Percentiles rank a stretch among this genome's conserved stretches.
Conservation (phyloP, 2,329 filamentous ascomycete species). For the Microdochium trichocladiopsis region DNA sequence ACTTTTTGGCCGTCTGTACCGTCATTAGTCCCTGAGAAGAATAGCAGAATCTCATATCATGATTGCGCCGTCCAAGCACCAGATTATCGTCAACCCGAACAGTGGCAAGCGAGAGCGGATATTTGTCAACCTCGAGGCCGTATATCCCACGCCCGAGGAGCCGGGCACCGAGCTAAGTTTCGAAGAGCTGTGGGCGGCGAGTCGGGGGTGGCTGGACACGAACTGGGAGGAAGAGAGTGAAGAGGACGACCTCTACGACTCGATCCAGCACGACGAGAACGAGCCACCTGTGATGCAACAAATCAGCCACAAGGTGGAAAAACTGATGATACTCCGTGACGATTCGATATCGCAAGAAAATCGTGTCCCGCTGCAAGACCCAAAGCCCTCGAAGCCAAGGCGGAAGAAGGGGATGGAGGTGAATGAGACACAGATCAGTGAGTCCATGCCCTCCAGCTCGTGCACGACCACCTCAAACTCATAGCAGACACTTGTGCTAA, state of each 20-base stretch:
- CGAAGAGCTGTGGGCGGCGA: constrained; percentile 79
- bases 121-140: constrained; percentile 75
- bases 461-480: no score
- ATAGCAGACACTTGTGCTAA: constrained; percentile 17
- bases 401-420: constrained; percentile 79
- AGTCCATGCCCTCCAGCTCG: constrained; percentile 26
- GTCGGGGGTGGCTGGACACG: constrained; percentile 61
- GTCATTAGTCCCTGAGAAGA: constrained; percentile 52
- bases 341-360: constrained; percentile 50
- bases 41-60: constrained; percentile 56
- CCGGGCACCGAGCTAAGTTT: constrained; percentile 75
- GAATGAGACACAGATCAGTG: constrained; percentile 89
- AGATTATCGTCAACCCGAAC: constrained; percentile 74
- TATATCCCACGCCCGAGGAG: constrained; percentile 74
- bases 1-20: constrained; percentile 22
- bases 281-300: constrained; percentile 16
- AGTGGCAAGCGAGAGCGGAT: constrained; percentile 81
- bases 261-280: constrained; percentile 11
- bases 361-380: constrained; percentile 38
- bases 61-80: constrained; percentile 64
- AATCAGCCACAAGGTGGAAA: constrained; percentile 20
- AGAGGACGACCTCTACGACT: constrained; percentile 8
- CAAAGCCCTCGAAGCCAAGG: constrained; percentile 43
- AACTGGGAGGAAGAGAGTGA: constrained; percentile 42
- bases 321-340: constrained; percentile 36